phyloP scores from a whole-genome alignment of 345 rosid genomes.

The Pistacia integerrima region DNA sequence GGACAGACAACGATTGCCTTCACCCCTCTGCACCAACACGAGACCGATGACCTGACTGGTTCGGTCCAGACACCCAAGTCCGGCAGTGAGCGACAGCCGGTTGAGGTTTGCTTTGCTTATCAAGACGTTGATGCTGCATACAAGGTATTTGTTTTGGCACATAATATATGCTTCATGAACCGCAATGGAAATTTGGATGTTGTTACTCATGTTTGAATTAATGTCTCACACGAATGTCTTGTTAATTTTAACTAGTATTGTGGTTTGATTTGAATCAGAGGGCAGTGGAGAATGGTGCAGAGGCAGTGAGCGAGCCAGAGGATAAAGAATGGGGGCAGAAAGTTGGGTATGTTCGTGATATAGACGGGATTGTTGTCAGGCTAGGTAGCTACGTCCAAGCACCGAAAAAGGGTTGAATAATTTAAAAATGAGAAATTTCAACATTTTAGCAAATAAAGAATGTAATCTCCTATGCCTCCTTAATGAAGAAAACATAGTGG shows the following conservation, averaged over 20 bases:
- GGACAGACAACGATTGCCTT: constrained; percentile 87
- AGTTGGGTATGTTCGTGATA: constrained; percentile 82
- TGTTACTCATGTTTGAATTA: background rate
- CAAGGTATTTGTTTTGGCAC: constrained; percentile 45
- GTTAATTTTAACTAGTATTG: background rate
- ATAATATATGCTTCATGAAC: background rate
- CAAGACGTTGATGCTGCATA: constrained; percentile 76
- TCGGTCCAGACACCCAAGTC: constrained; percentile 44
- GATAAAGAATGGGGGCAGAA: constrained; percentile 89
- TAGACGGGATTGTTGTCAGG: constrained; percentile 67
- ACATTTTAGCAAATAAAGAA: background rate
- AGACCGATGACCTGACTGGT: constrained; percentile 75
- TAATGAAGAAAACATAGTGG: too few relatives aligned
- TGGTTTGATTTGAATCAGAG: constrained; percentile 34
- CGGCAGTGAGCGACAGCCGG: constrained; percentile 39
- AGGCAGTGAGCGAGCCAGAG: constrained; percentile 64
- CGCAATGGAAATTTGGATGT: too few relatives aligned
- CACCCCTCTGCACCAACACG: constrained; percentile 75
- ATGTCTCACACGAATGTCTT: background rate
- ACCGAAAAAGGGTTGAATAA: constrained; percentile 31
- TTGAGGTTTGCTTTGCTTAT: constrained; percentile 81
- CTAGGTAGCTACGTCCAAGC: constrained; percentile 67
- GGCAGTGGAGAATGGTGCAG: constrained; percentile 86
- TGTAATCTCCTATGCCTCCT: background rate
- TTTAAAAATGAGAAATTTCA: too few relatives aligned